Base-by-base conservation (phyloP, 495 filamentous ascomycete genomes). In the Pseudomonodictys pantanalensis region DNA sequence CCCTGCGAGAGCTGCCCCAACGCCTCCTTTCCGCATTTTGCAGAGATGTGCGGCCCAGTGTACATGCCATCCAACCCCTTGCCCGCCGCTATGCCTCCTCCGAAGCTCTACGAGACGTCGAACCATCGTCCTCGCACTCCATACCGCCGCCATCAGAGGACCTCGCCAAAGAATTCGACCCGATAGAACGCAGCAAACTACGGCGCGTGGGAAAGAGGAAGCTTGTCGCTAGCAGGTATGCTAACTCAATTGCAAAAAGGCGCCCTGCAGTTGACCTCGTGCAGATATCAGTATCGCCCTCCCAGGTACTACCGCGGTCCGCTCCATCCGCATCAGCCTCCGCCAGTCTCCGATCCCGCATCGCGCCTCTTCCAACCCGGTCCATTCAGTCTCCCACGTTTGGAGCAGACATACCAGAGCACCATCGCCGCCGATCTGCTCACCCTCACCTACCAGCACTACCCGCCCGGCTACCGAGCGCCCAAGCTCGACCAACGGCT, bases 221-320 rank as follows among this genome's bases (percentile, higher is more conserved):
- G 68, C 75, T 90, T 12, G 86, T 86, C 45, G 77, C 80, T 26
- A 86, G 83, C 81, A 83, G 87, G 87, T 90, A 79, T 32, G 74
- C 17, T 50, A 23, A 47, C 22, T 25, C 8, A 26, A 25, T 15
- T 2, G 17, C 9, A 26, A 2, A 8, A 4, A 22, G n/a, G 1
- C 41, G 41, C 45, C 60, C 25, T 55, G 62, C 12, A 48, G 58
- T 26, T 55, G 24, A 62, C 58, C 1, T 17, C 10, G 17, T 39
- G 12, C 62, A 95, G 91, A 79, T 98, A 97, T 75, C 87, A 91
- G 75, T 97, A 86, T 74, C 89, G 89, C 42, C 83, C 93, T 38
- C 95, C 95, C 38, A 90, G 92, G 73, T 97, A 89, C 80, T 82
- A 95, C 73, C 88, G 93, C 71, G 93, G 93, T 52, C 91, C 92